Conservation (phyloP, 2,329 filamentous ascomycete genomes). For the Penicillium hordei region DNA sequence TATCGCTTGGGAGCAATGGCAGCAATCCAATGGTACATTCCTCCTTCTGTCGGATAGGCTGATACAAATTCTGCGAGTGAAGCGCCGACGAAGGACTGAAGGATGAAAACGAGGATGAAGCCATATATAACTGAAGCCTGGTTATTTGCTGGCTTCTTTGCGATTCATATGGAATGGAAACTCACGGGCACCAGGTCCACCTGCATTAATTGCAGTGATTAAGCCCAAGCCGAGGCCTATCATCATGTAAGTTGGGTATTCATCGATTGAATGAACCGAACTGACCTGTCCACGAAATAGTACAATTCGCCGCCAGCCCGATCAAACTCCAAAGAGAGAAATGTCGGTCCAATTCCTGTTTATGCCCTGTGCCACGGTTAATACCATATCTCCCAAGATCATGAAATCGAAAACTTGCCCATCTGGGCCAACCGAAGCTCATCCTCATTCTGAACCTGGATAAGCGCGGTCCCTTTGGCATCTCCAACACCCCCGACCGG, state of each 20-base stretch:
- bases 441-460: constrained; percentile 37
- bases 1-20: constrained; percentile 45
- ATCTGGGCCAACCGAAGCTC: constrained; percentile 48
- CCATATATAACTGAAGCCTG: constrained; percentile 49
- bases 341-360: constrained; percentile 51
- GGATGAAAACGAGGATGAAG: constrained; percentile 50
- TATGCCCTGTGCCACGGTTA: constrained; percentile 40
- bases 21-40: constrained; percentile 55
- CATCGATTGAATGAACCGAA: neutral
- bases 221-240: constrained; percentile 45
- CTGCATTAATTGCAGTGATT: constrained; percentile 50
- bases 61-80: constrained; percentile 52
- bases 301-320: constrained; percentile 52
- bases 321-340: constrained; percentile 51
- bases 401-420: constrained; percentile 33
- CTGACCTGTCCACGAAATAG: constrained; percentile 51
- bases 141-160: constrained; percentile 14
- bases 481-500: neutral
- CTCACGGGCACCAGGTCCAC: constrained; percentile 47
- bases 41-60: constrained; percentile 51
- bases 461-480: constrained; percentile 3
- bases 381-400: neutral
- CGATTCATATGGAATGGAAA: neutral
- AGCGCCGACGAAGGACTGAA: constrained; percentile 49
- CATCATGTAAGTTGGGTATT: neutral